phyloP scores from a whole-genome alignment of 768 basidiomycete genomes.

The Gautieria morchelliformis region DNA sequence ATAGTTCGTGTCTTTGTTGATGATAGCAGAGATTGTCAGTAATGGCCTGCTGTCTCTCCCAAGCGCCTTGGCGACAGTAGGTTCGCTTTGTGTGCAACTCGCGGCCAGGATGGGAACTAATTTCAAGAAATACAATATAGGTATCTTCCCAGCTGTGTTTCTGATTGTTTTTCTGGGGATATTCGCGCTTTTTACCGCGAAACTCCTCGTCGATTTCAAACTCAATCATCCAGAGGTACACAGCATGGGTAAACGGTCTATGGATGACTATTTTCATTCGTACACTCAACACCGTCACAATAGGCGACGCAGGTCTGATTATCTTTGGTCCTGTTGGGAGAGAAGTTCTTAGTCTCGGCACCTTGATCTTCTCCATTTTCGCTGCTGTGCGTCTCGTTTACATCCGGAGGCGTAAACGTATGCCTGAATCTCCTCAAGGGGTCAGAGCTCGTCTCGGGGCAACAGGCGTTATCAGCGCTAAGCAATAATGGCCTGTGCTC shows the following conservation, averaged over 20 bases:
- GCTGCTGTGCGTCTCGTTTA: slow-evolving; percentile 25
- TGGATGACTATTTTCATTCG: neutral
- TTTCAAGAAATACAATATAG: slow-evolving; percentile 17
- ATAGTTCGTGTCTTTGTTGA: slow-evolving; percentile 39
- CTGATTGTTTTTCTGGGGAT: slow-evolving; percentile 43
- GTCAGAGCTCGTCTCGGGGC: slow-evolving; percentile 39
- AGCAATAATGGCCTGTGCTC: slow-evolving; percentile 41
- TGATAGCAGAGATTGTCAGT: slow-evolving; percentile 50
- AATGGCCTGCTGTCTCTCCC: slow-evolving; percentile 49
- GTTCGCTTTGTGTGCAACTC: slow-evolving; percentile 15
- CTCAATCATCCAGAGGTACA: slow-evolving; percentile 45
- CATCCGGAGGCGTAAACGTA: neutral
- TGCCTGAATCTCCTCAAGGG: slow-evolving; percentile 23
- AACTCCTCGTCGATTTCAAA: slow-evolving; percentile 47
- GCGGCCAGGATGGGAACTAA: neutral
- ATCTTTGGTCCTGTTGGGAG: slow-evolving; percentile 38
- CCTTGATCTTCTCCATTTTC: slow-evolving; percentile 43
- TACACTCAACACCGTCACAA: neutral
- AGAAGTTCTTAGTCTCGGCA: slow-evolving; percentile 36
- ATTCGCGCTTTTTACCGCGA: slow-evolving; percentile 43
- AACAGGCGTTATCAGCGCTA: slow-evolving; percentile 39
- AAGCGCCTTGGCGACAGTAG: slow-evolving; percentile 40
- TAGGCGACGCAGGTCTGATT: slow-evolving; percentile 44
- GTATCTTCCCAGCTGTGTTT: slow-evolving; percentile 42
- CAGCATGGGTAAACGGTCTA: slow-evolving; percentile 32